A percentile compares a stretch with the other conserved stretches of the same genome.
Conservation (phyloP, 371 early-diverging fungal species). For the Mortierella sp. region DNA sequence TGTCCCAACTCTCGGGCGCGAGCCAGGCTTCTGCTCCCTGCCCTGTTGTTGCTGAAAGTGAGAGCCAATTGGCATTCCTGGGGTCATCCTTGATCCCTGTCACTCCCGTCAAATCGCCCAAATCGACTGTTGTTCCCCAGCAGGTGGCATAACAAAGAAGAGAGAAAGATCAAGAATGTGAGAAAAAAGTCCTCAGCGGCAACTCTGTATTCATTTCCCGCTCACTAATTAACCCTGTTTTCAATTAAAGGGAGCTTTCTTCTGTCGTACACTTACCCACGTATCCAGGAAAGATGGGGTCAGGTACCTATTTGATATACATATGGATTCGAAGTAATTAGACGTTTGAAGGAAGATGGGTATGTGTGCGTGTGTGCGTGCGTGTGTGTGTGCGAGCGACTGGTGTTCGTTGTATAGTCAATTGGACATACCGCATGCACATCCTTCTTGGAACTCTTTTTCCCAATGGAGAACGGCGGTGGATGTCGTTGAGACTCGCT, state of each 20-base stretch:
- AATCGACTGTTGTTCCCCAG: constrained; percentile 20
- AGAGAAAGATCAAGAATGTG: not conserved
- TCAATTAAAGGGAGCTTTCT: no score
- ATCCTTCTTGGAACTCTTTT: constrained; percentile 35
- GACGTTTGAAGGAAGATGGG: no score
- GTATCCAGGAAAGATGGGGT: constrained; percentile 24
- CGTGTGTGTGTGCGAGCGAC: no score
- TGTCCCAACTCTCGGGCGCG: constrained; percentile 53
- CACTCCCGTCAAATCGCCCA: constrained; percentile 28
- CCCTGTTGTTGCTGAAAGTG: constrained; percentile 11
- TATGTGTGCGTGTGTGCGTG: no score
- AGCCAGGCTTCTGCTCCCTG: constrained; percentile 36
- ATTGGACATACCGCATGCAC: constrained; percentile 11
- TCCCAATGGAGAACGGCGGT: constrained; percentile 31
- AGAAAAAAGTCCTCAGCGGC: not conserved
- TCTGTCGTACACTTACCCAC: constrained; percentile 23
- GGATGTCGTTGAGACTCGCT: constrained; percentile 32
- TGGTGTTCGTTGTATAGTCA: no score
- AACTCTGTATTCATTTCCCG: not conserved
- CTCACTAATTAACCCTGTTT: not conserved
- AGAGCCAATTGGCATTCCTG: constrained; percentile 28
- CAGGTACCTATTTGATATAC: no score
- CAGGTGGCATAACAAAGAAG: not conserved
- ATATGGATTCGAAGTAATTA: no score
- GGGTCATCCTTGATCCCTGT: constrained; percentile 27